Base-by-base conservation (phyloP, 2,329 filamentous ascomycete genomes). In the Fusarium protoensiforme region DNA sequence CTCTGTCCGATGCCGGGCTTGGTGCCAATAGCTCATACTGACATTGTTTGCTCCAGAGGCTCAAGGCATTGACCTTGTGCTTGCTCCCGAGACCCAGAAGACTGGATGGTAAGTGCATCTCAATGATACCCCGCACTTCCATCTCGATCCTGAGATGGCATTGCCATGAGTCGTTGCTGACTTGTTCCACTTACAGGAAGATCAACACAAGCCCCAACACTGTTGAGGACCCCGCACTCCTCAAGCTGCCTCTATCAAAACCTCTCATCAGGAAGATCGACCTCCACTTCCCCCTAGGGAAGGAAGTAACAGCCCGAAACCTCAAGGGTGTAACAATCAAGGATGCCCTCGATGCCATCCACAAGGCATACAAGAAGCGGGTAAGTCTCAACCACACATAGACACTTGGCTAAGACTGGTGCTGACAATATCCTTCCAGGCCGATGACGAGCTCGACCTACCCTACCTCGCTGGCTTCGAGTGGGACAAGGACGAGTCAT, bases 341-440 rank as follows among this genome's bases (percentile, higher is more conserved):
- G 88, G 96, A 98, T 84, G 95, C 95, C 67, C 82, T 98, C 83
- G 95, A 98, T 83, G 96, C 94, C 79, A 98, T 98, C 85, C 88
- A 98, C 89, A 98, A 98, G 88, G 90, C 93, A 78, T 97, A 94
- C 88, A 97, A 97, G 90, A 98, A 98, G 91, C 93, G 95, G 90
- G 96, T 95, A 84, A 78, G 91, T 83, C 18, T 39, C 51, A 36
- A 31, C 33, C 24, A 36, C 16, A 31, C 31, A 36, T 8, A 56
- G 41, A 27, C 43, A 48, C 13, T 10, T n/a, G 13, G 3, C 10
- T 11, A 2, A 18, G 29, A 31, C 62, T 63, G 9, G 31, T 27
- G 29, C 48, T 74, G 46, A 71, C 61, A 61, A 60, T 20, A 22
- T 57, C 36, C 13, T 18, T 13, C 41, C 78, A 98, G 95, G 89